Evolutionary conservation across 495 filamentous ascomycete genomes (phyloP).

Genomic region (Neurospora sp.): DNA sequence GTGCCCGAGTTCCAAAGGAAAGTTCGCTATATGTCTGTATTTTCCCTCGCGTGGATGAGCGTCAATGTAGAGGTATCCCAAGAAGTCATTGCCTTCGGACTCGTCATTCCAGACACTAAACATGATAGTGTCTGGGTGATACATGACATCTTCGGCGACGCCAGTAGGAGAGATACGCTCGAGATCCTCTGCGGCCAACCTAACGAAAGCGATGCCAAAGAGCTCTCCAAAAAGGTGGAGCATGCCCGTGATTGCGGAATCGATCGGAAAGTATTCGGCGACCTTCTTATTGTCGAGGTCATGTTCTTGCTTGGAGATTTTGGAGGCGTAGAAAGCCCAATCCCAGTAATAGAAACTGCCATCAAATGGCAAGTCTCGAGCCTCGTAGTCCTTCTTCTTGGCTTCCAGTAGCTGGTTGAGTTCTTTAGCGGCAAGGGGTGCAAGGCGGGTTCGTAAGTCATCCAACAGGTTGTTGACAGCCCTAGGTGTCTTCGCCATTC

Average conservation of each 20-base stretch:
- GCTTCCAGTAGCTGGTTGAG: conserved; percentile 58
- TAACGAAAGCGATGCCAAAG: conserved; percentile 84
- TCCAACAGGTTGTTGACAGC: conserved; percentile 77
- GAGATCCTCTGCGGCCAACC: conserved; percentile 49
- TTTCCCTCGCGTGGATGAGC: conserved; percentile 52
- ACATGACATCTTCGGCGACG: conserved; percentile 47
- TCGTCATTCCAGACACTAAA: conserved; percentile 55
- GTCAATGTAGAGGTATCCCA: conserved; percentile 58
- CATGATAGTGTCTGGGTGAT: conserved; percentile 53
- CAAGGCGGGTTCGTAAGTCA: conserved; percentile 65
- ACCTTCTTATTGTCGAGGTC: conserved; percentile 81
- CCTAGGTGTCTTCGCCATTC: conserved; percentile 92
- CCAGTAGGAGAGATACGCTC: conserved; percentile 39
- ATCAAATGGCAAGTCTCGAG: conserved; percentile 47
- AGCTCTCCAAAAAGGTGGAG: conserved; percentile 88
- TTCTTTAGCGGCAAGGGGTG: conserved; percentile 70
- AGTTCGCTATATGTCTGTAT: conserved; percentile 67
- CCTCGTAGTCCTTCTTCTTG: conserved; percentile 66
- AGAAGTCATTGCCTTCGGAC: conserved; percentile 45
- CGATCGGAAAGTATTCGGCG: conserved; percentile 88
- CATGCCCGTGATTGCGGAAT: conserved; percentile 80
- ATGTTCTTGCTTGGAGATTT: conserved; percentile 89
- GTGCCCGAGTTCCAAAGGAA: conserved; percentile 62
- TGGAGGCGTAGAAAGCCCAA: conserved; percentile 65
- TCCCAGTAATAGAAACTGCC: conserved; percentile 91